These are phyloP conservation scores for Fusarium sp. DNA, from an alignment of 2,329 filamentous ascomycete genomes.

Conservation along the genomic window DNA sequence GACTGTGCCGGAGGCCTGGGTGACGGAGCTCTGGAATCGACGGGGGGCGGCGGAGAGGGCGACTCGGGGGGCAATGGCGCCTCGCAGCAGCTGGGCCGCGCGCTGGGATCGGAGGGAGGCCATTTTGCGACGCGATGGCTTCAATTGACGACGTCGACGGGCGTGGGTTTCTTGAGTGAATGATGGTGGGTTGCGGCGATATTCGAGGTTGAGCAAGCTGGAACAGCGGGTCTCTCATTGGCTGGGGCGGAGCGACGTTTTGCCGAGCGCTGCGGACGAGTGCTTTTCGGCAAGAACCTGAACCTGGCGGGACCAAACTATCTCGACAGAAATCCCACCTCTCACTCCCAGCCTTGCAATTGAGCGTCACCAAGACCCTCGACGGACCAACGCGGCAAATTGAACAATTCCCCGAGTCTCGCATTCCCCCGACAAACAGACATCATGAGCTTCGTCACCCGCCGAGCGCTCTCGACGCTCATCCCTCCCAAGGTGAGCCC, in stretches of 20 bases:
- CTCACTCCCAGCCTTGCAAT: constrained; percentile 46
- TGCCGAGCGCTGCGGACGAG: constrained; percentile 54
- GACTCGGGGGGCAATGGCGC: constrained; percentile 53
- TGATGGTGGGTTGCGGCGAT: constrained; percentile 46
- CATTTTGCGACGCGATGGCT: constrained; percentile 61
- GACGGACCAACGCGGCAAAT: constrained; percentile 47
- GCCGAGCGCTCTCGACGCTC: constrained; percentile 95
- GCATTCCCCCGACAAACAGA: constrained; percentile 46
- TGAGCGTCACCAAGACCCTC: constrained; percentile 50
- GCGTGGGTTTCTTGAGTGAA: constrained; percentile 36
- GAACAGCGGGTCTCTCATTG: constrained; percentile 55
- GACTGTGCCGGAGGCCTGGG: constrained; percentile 55
- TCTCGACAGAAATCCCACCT: constrained; percentile 43
- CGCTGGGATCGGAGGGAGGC: constrained; percentile 72
- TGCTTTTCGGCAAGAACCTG: constrained; percentile 60
- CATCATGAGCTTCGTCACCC: constrained; percentile 93
- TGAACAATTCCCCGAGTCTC: constrained; percentile 42
- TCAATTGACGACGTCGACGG: constrained; percentile 40
- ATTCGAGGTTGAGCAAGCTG: constrained; percentile 45
- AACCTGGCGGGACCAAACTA: constrained; percentile 43
- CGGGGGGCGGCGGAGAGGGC: constrained; percentile 58
- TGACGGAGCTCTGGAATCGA: constrained; percentile 66
- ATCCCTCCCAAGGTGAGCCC: constrained; percentile 94
- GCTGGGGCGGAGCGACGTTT: constrained; percentile 56
- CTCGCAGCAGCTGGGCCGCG: constrained; percentile 64